Evolutionary conservation across 306 rosid species (phyloP), one percentile per base, ranked within the genome.

Genomic region (Cicer yamashitae): DNA sequence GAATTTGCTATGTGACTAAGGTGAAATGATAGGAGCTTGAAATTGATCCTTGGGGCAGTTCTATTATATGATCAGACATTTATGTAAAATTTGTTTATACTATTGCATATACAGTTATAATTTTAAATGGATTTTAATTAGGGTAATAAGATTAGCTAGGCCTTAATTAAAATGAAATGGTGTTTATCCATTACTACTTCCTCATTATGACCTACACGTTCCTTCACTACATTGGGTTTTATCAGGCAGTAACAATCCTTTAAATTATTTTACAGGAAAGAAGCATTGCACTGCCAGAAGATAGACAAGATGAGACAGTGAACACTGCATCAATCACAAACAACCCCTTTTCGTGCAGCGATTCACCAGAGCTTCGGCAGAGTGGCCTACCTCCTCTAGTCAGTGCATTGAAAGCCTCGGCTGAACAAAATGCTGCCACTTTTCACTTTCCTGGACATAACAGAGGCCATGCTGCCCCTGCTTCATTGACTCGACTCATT

Each of bases 371-470:
- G 45, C 48, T 81, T 50, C 41, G 18, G 82, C 84, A 73, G 18
- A 54, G 73, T 63, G 67, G 52, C 46, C 69, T 71, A 15, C 86
- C 92, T 84, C 98, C 94, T 45, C 75, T 93, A 7, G 86, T 91
- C 44, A 59, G 79, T 51, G 97, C 98, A 57, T 76, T 93, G 88
- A 84, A 89, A 81, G 82, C 82, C 63, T 86, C 96, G 0, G 92
- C 97, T 14, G 87, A 83, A 52, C 84, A 88, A 77, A 79, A 82
- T 20, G 82, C 78, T 9, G 93, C 90, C 43, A 79, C 84, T 75
- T 93, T 91, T 84, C 97, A 93, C 88, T 93, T 93, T 77, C 98
- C 97, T 37, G 97, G 98, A 22, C 98, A 91, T 80, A 93, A 89
- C 76, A 84, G 98, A 86, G 98, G 98, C 60, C 86, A 50, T n/a